Conservation (phyloP, 306 rosid genomes). For the Sphenostylis stenocarpa region DNA sequence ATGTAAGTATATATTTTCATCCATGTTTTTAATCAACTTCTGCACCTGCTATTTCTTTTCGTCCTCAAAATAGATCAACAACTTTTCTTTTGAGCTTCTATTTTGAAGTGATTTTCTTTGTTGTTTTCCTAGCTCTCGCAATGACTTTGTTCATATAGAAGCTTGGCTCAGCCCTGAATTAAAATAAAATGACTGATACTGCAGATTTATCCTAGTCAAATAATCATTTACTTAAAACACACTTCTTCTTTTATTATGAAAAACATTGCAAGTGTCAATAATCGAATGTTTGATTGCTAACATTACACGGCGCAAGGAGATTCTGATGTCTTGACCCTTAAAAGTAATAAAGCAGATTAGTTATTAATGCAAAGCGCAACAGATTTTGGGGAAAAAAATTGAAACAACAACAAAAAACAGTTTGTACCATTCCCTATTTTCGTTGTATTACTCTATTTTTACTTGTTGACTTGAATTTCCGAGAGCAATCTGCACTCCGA, state of each 20-base stretch:
- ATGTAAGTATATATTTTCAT: slow-evolving; percentile 58
- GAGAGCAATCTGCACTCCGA: neutral
- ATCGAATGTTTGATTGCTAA: slow-evolving; percentile 3
- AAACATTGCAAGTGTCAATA: neutral
- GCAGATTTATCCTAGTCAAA: neutral
- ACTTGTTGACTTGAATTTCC: neutral
- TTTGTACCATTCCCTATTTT: neutral
- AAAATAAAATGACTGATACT: neutral
- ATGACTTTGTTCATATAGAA: neutral
- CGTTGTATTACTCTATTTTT: neutral
- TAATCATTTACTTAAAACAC: neutral
- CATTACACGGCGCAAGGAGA: neutral
- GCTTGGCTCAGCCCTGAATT: slow-evolving; percentile 3
- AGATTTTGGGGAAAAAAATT: neutral
- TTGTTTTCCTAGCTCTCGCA: neutral
- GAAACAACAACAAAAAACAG: neutral
- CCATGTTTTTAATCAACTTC: slow-evolving; percentile 3
- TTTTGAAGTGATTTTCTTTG: neutral
- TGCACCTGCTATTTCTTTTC: slow-evolving; percentile 18
- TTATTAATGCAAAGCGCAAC: neutral
- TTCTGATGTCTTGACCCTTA: neutral
- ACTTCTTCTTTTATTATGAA: neutral
- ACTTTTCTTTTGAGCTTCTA: slow-evolving; percentile 6
- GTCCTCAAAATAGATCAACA: neutral
- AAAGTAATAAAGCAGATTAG: neutral